Base-by-base conservation (phyloP, 306 rosid species). In the Pterocarpus santalinus region DNA sequence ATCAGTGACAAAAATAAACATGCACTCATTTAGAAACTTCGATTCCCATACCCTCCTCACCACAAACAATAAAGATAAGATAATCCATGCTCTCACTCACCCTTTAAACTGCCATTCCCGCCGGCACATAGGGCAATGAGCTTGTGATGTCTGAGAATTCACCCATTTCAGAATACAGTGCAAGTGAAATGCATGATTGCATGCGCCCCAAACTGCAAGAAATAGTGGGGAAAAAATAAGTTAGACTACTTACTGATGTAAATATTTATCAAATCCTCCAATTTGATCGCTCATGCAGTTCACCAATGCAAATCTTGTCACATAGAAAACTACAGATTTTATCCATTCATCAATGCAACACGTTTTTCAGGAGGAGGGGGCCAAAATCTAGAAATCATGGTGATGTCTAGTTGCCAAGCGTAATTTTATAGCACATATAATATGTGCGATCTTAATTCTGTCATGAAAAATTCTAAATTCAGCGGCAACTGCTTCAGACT, bases 61-160 rank as follows among this genome's bases (percentile, higher is more conserved):
- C 63, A 33, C 8, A 69, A 28, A 47, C 75, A 49, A 49, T 2
- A 49, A 33, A 53, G 30, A 32, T 61, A 17, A 56, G 12, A 13
- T 73, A 16, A 16, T 56, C 62, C 58, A 13, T 14, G 58, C 55
- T 77, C 65, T 86, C 87, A 87, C 56, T 88, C 87, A 87, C 49
- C 88, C 97, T 85, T 94, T 91, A 88, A 92, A 94, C 77, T 89
- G 92, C 97, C 97, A 91, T 82, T 89, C 98, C 73, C 97, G 87
- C 57, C 94, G 93, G 84, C 99, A 92, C 99, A 92, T 91, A 78
- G 98, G 95, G 85, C 94, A 93, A 88, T 90, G 95, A 7, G 99
- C 99, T 74, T 95, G 94, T 73, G 97, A 89, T 7, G 94, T 87
- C 49, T 91, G 97, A 61, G 97, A 89, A 81, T 91, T 92, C 82